Conservation (phyloP, 1,284 basidiomycete genomes). For the Mycena citricolor region DNA sequence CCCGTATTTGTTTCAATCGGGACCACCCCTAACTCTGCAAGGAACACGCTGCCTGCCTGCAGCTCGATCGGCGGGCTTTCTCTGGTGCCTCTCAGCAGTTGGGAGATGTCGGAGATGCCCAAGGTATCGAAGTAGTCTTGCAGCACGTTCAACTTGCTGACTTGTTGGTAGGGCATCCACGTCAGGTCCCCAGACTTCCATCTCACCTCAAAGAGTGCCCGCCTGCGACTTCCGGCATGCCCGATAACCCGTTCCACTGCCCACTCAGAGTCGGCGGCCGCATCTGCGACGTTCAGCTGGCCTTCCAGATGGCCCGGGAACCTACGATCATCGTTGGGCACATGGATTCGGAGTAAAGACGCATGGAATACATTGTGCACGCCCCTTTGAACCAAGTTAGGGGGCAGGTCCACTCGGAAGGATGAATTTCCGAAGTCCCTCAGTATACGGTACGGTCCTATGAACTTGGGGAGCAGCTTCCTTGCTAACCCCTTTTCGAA, state of each 20-base stretch:
- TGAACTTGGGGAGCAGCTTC: conserved; percentile 32
- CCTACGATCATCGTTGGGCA: background rate
- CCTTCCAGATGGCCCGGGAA: conserved; percentile 18
- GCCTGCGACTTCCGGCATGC: background rate
- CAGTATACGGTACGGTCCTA: conserved; percentile 33
- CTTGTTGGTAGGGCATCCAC: conserved; percentile 3
- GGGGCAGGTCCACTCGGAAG: conserved; percentile 28
- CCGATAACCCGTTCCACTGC: background rate
- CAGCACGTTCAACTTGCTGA: background rate
- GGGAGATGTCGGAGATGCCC: conserved; percentile 22
- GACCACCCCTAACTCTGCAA: too few relatives aligned
- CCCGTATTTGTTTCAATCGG: too few relatives aligned
- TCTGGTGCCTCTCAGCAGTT: too few relatives aligned
- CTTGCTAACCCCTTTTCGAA: conserved; percentile 19
- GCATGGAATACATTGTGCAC: conserved; percentile 27
- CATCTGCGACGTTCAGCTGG: background rate
- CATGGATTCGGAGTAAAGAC: conserved; percentile 7
- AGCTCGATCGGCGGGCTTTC: too few relatives aligned
- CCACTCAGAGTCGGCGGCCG: background rate
- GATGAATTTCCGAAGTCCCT: conserved; percentile 6
- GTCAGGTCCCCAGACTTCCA: conserved; percentile 2
- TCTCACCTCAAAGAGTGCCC: background rate
- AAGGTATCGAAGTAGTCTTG: conserved; percentile 21
- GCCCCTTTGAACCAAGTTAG: conserved; percentile 21
- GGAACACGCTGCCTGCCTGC: too few relatives aligned